A percentile compares a stretch with the other conserved stretches of the same genome.
These are phyloP conservation scores for Magnolia changhungtana DNA, from an alignment of 164 flowering plant genomes.

Conservation along the genomic window DNA sequence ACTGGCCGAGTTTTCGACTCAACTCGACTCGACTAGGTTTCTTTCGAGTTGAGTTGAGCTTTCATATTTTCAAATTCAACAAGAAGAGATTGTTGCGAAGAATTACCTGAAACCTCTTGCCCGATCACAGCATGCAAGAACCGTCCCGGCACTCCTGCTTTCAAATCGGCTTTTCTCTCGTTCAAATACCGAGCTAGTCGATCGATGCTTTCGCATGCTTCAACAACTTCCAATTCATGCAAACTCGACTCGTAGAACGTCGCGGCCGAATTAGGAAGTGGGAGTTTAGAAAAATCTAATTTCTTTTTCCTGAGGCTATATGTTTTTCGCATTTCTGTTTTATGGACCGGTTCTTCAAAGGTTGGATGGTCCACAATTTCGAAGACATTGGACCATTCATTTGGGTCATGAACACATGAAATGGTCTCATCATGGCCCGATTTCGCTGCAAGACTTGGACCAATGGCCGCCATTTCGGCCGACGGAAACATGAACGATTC, in stretches of 20 bases:
- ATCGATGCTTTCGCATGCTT: constrained; percentile 40
- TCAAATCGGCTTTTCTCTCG: constrained; percentile 41
- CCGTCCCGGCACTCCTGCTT: constrained; percentile 59
- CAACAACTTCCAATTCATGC: constrained; percentile 44
- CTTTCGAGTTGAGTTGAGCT: no score
- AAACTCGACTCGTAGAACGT: constrained; percentile 42
- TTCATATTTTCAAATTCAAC: no score
- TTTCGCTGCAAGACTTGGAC: constrained; percentile 13
- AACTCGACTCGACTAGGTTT: no score
- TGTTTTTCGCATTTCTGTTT: constrained; percentile 20
- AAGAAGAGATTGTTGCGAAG: neutral
- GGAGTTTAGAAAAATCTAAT: constrained; percentile 18
- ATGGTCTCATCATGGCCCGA: constrained; percentile 13
- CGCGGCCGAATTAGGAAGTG: constrained; percentile 62
- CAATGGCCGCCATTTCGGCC: neutral
- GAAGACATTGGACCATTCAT: neutral
- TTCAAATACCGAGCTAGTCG: constrained; percentile 43
- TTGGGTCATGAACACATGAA: constrained; percentile 11
- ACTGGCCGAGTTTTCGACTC: no score
- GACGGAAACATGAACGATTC: constrained; percentile 21
- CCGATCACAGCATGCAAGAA: constrained; percentile 66
- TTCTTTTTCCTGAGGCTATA: constrained; percentile 25
- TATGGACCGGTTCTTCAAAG: constrained; percentile 1
- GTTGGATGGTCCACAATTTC: constrained; percentile 11
- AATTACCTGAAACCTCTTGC: constrained; percentile 46